Evolutionary conservation across 352 stramenopile genomes (phyloP), one percentile per base, ranked within the genome.

Genomic region (Pythium myriotylum): DNA sequence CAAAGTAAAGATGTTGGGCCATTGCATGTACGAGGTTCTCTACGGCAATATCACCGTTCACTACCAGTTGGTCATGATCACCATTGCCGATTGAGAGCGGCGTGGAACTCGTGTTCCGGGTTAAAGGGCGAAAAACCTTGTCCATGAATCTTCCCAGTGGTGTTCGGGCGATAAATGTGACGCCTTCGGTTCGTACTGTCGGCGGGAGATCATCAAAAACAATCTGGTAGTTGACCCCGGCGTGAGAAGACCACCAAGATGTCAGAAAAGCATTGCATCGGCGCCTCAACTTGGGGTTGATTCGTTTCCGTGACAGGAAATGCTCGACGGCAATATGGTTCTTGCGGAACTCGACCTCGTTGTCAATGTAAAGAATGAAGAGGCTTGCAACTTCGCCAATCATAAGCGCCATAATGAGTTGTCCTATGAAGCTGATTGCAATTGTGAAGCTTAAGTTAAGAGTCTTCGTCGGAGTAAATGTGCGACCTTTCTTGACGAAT

Each of bases 341-440:
- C 55, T 88, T 88, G 19, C 79, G 79, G 55, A 86, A 91, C 29
- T 66, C 55, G 19, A 75, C 59, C 57, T 75, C 67, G 53, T 75
- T 67, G 29, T 52, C 41, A 33, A 70, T 75, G 23, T 65, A 63
- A 2, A 39, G 62, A 16, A 75, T 48, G 60, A 59, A 75, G 22
- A 91, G 54, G 32, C 79, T 86, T 2, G 77, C 79, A 45, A 89
- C 76, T 49, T 89, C 77, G 7, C 79, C 77, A 43, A 91, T 91
- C 77, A 91, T 89, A 13, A 88, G 62, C 19, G 77, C 77, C 82
- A 88, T 91, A 40, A 81, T 65, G 23, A 91, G 70, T 51, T 86
- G 72, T 0, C 82, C 78, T 16, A 55, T 33, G 53, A 72, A 70
- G 49, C 48, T 67, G 10, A 69, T 53, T 0, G 41, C 23, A 10